These are phyloP conservation scores for Hyaloscypha finlandica DNA, from an alignment of 495 filamentous ascomycete genomes.

Conservation along the genomic window DNA sequence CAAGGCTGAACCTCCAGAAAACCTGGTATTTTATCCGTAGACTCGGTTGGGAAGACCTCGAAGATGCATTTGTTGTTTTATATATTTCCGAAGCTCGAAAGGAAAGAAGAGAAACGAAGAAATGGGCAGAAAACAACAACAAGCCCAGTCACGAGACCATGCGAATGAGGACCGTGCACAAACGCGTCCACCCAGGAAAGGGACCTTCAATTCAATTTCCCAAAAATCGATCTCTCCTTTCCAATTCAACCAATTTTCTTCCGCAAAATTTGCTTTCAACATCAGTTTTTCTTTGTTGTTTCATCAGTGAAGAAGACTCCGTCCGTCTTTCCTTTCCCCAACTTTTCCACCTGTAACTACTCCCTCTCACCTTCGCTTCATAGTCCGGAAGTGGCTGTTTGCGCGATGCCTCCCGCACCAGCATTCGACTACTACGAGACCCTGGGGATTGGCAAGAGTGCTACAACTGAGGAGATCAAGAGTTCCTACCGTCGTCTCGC, in stretches of 20 bases:
- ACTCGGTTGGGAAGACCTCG: no score
- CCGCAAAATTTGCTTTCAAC: no score
- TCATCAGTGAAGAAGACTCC: not conserved
- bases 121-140: not conserved
- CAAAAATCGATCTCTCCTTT: not conserved
- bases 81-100: no score
- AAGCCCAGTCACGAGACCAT: not conserved
- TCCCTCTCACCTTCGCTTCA: not conserved
- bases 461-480: conserved; percentile 32
- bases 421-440: conserved; percentile 28
- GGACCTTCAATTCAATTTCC: not conserved
- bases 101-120: not conserved
- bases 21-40: not conserved
- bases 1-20: not conserved
- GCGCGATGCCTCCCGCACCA: conserved; percentile 23
- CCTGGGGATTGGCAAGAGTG: conserved; percentile 27
- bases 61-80: no score
- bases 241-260: no score
- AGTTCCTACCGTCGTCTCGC: conserved; percentile 34
- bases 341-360: not conserved
- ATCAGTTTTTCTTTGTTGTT: not conserved
- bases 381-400: not conserved
- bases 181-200: not conserved
- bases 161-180: not conserved
- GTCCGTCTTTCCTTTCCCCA: not conserved